These are phyloP conservation scores for Verticillium nonalfalfae DNA, from an alignment of 2,329 filamentous ascomycete genomes.

Conservation along the genomic window DNA sequence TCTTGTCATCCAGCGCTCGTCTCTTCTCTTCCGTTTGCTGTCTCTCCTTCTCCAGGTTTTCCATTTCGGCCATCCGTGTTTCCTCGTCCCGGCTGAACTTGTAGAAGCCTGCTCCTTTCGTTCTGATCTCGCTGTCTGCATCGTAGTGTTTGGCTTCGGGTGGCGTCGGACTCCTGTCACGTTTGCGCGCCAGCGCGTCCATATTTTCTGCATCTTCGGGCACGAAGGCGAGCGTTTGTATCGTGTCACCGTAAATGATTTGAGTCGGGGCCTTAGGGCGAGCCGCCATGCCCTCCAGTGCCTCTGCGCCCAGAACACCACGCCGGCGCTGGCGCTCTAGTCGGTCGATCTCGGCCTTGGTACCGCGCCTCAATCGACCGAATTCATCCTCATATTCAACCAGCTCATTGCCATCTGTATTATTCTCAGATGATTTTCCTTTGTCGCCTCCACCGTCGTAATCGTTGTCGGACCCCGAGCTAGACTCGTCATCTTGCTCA, in stretches of 20 bases:
- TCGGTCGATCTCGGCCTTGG: constrained; percentile 59
- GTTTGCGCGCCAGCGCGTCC: constrained; percentile 69
- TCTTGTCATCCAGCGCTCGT: constrained; percentile 46
- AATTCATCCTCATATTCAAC: constrained; percentile 91
- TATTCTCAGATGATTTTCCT: neutral
- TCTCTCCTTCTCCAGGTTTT: constrained; percentile 59
- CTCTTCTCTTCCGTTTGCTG: constrained; percentile 61
- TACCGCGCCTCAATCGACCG: constrained; percentile 72
- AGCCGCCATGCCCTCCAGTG: constrained; percentile 63
- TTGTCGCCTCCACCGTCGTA: constrained; percentile 28
- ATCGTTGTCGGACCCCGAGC: constrained; percentile 26
- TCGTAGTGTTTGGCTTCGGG: constrained; percentile 82
- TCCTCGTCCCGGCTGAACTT: constrained; percentile 75
- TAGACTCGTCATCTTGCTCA: constrained; percentile 51
- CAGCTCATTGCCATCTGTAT: constrained; percentile 47
- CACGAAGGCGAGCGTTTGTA: constrained; percentile 79
- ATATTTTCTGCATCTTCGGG: constrained; percentile 68
- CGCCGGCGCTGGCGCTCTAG: constrained; percentile 52
- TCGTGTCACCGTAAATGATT: constrained; percentile 77
- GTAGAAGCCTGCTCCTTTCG: constrained; percentile 87
- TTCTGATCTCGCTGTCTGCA: constrained; percentile 73
- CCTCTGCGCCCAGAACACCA: constrained; percentile 47
- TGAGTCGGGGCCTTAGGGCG: constrained; percentile 59
- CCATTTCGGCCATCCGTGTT: constrained; percentile 65
- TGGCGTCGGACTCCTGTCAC: constrained; percentile 75